phyloP scores from a whole-genome alignment of 179 eudicot species.

The Corrigiola litoralis region DNA sequence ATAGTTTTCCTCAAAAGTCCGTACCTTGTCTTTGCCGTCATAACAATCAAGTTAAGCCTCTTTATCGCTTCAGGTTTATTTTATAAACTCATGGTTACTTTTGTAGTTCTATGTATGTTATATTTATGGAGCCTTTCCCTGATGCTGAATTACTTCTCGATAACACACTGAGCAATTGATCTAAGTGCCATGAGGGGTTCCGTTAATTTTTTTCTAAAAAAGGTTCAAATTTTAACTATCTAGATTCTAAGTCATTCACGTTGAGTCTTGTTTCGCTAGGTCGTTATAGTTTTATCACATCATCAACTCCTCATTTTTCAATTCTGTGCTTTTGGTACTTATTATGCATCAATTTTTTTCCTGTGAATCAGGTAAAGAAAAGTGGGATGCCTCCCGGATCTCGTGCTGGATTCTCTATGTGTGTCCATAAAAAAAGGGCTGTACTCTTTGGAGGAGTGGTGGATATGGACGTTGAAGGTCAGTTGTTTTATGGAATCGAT shows the following conservation, averaged over 20 bases:
- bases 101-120: neutral
- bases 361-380: conserved; percentile 70
- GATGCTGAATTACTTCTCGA: neutral
- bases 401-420: conserved; percentile 94
- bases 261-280: neutral
- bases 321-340: neutral
- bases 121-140: neutral
- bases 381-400: conserved; percentile 99
- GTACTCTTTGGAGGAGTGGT: conserved; percentile 95
- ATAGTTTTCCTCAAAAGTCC: neutral
- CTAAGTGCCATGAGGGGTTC: neutral
- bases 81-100: neutral
- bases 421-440: conserved; percentile 89
- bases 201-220: neutral
- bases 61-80: neutral
- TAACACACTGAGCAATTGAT: neutral
- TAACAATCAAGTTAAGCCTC: neutral
- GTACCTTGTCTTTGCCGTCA: neutral
- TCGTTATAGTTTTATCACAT: neutral
- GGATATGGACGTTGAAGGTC: conserved; percentile 96
- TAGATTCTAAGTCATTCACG: neutral
- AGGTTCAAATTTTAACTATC: neutral
- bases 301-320: neutral
- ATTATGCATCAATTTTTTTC: conserved; percentile 11
- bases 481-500: conserved; percentile 1